Evolutionary conservation across 192 early-diverging fungal species (phyloP).

Genomic region (Backusella tuberculispora): DNA sequence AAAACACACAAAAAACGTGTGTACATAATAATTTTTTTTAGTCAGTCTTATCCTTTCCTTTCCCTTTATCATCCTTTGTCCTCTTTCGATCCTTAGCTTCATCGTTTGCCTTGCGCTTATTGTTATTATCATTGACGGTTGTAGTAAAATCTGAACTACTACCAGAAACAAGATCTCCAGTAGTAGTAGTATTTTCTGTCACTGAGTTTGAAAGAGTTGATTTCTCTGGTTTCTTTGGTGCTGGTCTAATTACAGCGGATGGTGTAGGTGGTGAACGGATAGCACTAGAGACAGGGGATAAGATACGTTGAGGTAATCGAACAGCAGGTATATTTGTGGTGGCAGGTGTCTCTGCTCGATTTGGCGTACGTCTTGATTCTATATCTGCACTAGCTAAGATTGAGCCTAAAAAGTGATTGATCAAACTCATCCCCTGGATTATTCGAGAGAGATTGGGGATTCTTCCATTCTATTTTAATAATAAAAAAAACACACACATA

Average conservation of each 20-base stretch:
- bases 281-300: not conserved
- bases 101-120: not conserved
- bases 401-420: slow-evolving; percentile 40
- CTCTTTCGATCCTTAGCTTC: not conserved
- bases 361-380: slow-evolving; percentile 16
- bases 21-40: not conserved
- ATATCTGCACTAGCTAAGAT: slow-evolving; percentile 38
- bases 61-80: slow-evolving; percentile 22
- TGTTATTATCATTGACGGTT: not conserved
- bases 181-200: not conserved
- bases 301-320: not conserved
- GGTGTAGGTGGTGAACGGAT: not conserved
- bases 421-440: slow-evolving; percentile 38
- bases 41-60: slow-evolving; percentile 26
- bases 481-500: no score
- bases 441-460: slow-evolving; percentile 28
- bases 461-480: not conserved
- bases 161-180: not conserved
- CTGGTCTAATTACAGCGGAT: not conserved
- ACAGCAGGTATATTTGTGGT: not conserved
- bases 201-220: not conserved
- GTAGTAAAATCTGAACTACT: not conserved
- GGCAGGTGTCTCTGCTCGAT: not conserved
- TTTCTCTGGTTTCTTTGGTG: not conserved
- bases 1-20: not conserved